These are phyloP conservation scores for Trichoderma atrobrunneum DNA, from an alignment of 2,329 filamentous ascomycete genomes.

Conservation along the genomic window DNA sequence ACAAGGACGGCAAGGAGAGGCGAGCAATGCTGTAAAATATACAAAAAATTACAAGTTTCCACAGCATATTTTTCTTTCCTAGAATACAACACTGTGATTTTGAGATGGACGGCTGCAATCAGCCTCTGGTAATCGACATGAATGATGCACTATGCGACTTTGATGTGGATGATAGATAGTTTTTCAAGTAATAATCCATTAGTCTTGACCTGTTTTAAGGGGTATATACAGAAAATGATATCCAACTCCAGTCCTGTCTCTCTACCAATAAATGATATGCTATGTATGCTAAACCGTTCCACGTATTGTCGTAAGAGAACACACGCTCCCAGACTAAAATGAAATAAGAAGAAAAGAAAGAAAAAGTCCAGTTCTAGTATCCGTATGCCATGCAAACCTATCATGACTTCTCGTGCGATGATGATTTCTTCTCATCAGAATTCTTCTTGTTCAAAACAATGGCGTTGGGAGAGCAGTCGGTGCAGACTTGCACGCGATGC, in stretches of 20 bases:
- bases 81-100: background rate
- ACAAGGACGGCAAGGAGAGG: background rate
- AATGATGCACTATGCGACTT: background rate
- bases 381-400: background rate
- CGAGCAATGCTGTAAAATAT: background rate
- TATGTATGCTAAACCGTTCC: background rate
- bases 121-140: no score
- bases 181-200: background rate
- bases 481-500: constrained; percentile 52
- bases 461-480: constrained; percentile 29
- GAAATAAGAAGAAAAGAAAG: background rate
- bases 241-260: background rate
- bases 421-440: background rate
- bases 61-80: background rate
- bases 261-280: background rate
- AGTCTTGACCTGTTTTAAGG: background rate
- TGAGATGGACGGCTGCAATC: no score
- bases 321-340: background rate
- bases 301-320: background rate
- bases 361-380: background rate
- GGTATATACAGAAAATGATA: background rate
- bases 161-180: no score
- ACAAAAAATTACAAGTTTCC: background rate
- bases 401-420: background rate
- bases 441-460: background rate